phyloP scores from a whole-genome alignment of 352 stramenopile species.

The Pythium plurisporium region DNA sequence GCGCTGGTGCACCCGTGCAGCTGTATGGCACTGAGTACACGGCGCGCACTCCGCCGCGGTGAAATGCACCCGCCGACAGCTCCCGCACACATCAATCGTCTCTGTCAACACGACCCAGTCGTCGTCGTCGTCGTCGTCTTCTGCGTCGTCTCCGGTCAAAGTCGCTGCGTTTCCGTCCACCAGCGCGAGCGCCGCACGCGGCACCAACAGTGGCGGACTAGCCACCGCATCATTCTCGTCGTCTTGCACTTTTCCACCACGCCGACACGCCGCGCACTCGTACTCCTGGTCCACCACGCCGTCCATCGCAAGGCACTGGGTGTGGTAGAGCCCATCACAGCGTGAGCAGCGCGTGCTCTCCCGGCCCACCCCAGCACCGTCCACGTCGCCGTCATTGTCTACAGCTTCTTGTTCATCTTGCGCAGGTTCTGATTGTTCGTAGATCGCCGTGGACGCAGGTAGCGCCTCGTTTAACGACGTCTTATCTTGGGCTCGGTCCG shows the following conservation, averaged over 20 bases:
- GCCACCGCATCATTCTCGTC: not conserved
- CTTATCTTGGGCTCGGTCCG: not conserved
- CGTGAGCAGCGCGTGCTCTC: slow-evolving; percentile 13
- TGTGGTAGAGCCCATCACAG: slow-evolving; percentile 26
- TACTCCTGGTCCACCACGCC: not conserved
- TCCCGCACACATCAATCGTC: slow-evolving; percentile 45
- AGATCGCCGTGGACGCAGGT: not conserved
- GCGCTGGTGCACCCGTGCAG: slow-evolving; percentile 32
- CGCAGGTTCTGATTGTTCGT: not conserved
- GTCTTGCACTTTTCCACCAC: not conserved
- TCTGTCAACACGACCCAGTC: slow-evolving; percentile 37
- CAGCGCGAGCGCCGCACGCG: slow-evolving; percentile 22
- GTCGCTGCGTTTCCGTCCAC: not conserved
- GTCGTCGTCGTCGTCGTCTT: not conserved
- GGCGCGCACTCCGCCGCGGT: slow-evolving; percentile 20
- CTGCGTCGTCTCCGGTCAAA: not conserved
- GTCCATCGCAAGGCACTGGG: slow-evolving; percentile 1
- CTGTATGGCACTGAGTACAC: slow-evolving; percentile 31
- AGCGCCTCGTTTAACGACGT: not conserved
- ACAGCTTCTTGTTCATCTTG: not conserved
- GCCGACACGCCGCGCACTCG: slow-evolving; percentile 15
- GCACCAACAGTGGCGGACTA: slow-evolving; percentile 32
- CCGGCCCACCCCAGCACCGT: not conserved
- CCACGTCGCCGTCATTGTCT: not conserved
- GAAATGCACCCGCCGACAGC: slow-evolving; percentile 56